phyloP scores from a whole-genome alignment of 2,329 filamentous ascomycete species.

The Graphiopsis chlorocephala region DNA sequence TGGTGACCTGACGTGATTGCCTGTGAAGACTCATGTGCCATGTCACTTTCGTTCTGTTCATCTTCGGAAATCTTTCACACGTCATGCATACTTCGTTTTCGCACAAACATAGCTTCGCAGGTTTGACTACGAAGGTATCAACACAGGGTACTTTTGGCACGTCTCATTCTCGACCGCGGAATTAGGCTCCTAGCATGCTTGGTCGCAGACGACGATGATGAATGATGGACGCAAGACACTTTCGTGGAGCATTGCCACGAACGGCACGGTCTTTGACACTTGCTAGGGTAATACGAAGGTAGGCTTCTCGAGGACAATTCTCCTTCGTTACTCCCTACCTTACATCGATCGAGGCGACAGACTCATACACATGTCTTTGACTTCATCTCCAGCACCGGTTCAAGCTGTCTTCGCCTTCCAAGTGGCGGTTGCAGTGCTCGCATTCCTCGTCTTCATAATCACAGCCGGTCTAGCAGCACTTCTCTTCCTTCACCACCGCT shows the following conservation, averaged over 20 bases:
- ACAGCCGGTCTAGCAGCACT: not conserved
- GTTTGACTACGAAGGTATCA: not conserved
- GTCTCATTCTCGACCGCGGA: not conserved
- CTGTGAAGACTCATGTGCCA: not conserved
- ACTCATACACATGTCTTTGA: slow-evolving; percentile 1
- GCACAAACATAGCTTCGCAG: not conserved
- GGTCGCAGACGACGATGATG: not conserved
- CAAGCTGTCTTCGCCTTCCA: slow-evolving; percentile 15
- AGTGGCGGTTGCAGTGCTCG: slow-evolving; percentile 8
- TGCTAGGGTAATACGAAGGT: not conserved
- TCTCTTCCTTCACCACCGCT: not conserved
- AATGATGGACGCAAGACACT: not conserved
- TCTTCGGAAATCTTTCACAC: not conserved
- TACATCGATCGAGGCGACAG: not conserved
- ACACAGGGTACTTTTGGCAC: not conserved
- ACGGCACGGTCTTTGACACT: not conserved
- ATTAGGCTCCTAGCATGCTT: not conserved
- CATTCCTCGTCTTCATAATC: slow-evolving; percentile 3
- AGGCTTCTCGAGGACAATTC: not conserved
- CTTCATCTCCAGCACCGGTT: not conserved
- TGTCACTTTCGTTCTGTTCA: not conserved
- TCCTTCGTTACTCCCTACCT: not conserved
- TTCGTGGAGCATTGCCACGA: not conserved
- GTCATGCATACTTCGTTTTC: not conserved
- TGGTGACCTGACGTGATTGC: not conserved